Evolutionary conservation across 176 grass and related monocot species (phyloP).

Genomic region (Avena eriantha): DNA sequence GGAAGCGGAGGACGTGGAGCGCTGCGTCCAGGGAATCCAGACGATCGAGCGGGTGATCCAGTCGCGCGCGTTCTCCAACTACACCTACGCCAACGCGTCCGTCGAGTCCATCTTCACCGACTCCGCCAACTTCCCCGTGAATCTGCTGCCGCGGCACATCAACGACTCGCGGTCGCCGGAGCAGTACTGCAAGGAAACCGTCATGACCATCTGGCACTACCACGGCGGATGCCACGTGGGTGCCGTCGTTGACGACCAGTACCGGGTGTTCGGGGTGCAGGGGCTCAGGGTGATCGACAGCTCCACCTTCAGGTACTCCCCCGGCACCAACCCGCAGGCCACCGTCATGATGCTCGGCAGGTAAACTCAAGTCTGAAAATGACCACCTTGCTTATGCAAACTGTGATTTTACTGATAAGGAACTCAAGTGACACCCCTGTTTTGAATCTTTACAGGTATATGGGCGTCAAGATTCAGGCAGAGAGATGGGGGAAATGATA

Average conservation of each 20-base stretch:
- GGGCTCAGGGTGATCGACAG: conserved; percentile 77
- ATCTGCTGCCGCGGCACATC: conserved; percentile 65
- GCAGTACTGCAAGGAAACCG: conserved; percentile 82
- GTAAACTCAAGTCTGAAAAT: conserved; percentile 33
- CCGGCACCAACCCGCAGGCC: conserved; percentile 87
- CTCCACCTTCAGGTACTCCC: conserved; percentile 74
- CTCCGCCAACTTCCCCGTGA: conserved; percentile 64
- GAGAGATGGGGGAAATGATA: conserved; percentile 59
- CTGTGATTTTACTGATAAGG: not conserved
- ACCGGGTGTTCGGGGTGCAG: conserved; percentile 65
- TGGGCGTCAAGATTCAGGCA: conserved; percentile 75
- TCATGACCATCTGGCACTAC: conserved; percentile 94
- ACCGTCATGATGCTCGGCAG: conserved; percentile 97
- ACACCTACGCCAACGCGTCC: conserved; percentile 62
- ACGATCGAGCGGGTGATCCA: conserved; percentile 70
- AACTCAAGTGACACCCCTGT: not conserved
- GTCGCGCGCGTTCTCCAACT: conserved; percentile 66
- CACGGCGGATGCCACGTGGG: conserved; percentile 81
- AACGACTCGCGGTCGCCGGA: conserved; percentile 70
- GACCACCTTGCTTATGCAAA: not conserved
- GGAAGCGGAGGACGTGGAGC: conserved; percentile 62
- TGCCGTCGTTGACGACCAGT: conserved; percentile 74
- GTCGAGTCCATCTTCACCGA: conserved; percentile 60
- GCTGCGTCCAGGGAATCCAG: conserved; percentile 66
- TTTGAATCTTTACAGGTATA: conserved; percentile 56